Percentiles rank a stretch among this genome's conserved stretches.
phyloP scores from a whole-genome alignment of 257 asterid genomes.

The Fraxinus cuspidata region DNA sequence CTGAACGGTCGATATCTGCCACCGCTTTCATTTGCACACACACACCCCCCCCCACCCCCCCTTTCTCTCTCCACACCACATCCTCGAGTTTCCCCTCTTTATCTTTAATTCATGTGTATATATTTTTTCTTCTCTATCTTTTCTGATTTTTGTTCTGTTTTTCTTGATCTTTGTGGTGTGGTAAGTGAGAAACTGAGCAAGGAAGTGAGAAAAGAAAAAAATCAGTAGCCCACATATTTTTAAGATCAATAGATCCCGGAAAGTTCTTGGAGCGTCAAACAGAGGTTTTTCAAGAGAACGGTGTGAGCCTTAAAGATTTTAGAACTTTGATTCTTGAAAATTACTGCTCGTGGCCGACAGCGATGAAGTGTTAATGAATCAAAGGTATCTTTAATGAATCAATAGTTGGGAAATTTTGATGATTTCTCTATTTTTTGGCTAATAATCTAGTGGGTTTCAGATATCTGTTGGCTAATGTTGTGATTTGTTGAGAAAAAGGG shows the following conservation, averaged over 20 bases:
- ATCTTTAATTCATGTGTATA: slow-evolving; percentile 20
- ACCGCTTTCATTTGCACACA: slow-evolving; percentile 39
- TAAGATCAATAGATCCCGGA: not conserved
- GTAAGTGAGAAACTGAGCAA: no score
- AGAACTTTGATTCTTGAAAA: slow-evolving; percentile 14
- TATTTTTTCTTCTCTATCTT: slow-evolving; percentile 13
- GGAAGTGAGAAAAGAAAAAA: no score
- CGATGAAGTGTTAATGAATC: slow-evolving; percentile 50
- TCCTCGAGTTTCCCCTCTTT: slow-evolving; percentile 27
- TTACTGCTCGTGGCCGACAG: slow-evolving; percentile 45
- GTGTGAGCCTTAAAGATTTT: not conserved
- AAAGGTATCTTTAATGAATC: slow-evolving; percentile 31
- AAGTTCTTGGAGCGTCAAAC: not conserved
- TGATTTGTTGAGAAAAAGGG: not conserved
- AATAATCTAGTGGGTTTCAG: slow-evolving; percentile 28
- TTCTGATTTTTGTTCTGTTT: slow-evolving; percentile 7
- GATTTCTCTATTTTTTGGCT: slow-evolving; percentile 7
- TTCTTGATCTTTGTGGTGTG: no score
- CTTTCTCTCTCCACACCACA: slow-evolving; percentile 9
- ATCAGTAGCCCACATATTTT: not conserved
- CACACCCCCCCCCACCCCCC: slow-evolving; percentile 23
- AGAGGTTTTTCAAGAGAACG: not conserved
- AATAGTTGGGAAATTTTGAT: not conserved
- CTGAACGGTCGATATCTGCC: slow-evolving; percentile 38
- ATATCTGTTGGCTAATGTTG: slow-evolving; percentile 18